These are phyloP conservation scores for Moesziomyces aphidis DNA, from an alignment of 1,284 basidiomycete species.

Conservation along the genomic window DNA sequence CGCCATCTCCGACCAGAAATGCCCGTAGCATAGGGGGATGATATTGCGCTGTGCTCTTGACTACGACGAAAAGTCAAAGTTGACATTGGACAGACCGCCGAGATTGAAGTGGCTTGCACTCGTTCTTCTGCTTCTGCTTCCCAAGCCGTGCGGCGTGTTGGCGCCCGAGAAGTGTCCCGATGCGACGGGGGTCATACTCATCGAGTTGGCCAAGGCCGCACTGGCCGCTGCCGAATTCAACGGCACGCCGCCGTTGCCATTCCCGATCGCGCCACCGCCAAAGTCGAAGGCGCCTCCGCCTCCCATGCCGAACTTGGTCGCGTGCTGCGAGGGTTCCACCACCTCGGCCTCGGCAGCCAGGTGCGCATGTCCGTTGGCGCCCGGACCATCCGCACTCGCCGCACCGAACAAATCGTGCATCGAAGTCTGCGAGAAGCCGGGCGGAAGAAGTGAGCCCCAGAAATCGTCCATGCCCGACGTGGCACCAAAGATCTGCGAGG, in stretches of 20 bases:
- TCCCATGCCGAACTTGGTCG: constrained; percentile 51
- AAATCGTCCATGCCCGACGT: constrained; percentile 53
- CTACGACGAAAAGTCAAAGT: constrained; percentile 36
- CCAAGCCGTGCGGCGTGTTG: constrained; percentile 33
- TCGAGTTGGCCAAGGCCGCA: constrained; percentile 22
- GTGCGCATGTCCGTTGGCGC: constrained; percentile 10
- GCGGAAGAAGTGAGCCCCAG: constrained; percentile 57
- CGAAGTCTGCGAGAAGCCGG: constrained; percentile 49
- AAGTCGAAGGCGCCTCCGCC: constrained; percentile 49
- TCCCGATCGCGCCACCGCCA: constrained; percentile 46
- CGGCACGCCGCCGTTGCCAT: constrained; percentile 47
- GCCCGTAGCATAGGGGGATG: too few relatives aligned
- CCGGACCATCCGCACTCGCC: constrained; percentile 4
- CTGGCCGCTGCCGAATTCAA: constrained; percentile 29
- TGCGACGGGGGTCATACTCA: constrained; percentile 31
- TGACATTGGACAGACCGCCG: constrained; percentile 23
- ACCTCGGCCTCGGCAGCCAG: constrained; percentile 14
- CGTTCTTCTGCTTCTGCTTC: constrained; percentile 24
- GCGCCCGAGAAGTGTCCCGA: constrained; percentile 28
- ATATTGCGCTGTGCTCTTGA: too few relatives aligned
- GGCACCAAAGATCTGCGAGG: constrained; percentile 26
- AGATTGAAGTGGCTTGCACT: constrained; percentile 30
- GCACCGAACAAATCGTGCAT: constrained; percentile 51
- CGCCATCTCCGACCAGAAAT: too few relatives aligned
- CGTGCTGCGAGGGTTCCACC: constrained; percentile 17